Conservation (phyloP, 768 basidiomycete species). For the Multifurca ochricompacta region DNA sequence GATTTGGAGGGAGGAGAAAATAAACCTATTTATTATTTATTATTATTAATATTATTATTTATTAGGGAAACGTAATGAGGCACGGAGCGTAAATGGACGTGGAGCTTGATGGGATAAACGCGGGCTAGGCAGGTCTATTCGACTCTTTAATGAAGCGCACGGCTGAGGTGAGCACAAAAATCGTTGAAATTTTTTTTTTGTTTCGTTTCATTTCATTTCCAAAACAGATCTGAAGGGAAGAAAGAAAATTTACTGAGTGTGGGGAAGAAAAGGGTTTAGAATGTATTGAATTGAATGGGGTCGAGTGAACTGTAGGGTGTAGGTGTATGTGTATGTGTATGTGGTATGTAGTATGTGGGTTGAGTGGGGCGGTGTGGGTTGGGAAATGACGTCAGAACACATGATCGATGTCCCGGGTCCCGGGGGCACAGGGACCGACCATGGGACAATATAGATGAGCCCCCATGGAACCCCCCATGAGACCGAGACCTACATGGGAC, state of each 20-base stretch:
- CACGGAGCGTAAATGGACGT: constrained; percentile 3
- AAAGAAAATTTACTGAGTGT: not conserved
- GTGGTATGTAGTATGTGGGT: not conserved
- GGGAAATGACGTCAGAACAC: constrained; percentile 1
- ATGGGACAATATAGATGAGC: no score
- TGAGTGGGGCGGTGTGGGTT: not conserved
- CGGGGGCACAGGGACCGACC: not conserved
- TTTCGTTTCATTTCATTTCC: no score
- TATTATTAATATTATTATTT: no score
- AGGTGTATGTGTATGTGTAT: not conserved
- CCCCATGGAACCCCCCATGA: no score
- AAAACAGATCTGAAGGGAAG: not conserved
- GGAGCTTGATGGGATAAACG: constrained; percentile 2
- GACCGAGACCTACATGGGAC: not conserved
- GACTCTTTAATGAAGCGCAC: not conserved
- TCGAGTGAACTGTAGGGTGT: no score
- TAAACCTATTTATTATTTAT: no score
- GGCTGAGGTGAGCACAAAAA: not conserved
- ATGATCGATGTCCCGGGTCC: not conserved
- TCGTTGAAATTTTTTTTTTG: no score
- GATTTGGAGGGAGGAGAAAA: constrained; percentile 8
- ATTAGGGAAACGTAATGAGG: constrained; percentile 18
- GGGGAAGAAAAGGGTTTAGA: no score
- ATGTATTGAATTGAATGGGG: no score
- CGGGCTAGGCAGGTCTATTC: constrained; percentile 1